Evolutionary conservation across 495 filamentous ascomycete genomes (phyloP).

Genomic region (Penicillium diatomitis): DNA sequence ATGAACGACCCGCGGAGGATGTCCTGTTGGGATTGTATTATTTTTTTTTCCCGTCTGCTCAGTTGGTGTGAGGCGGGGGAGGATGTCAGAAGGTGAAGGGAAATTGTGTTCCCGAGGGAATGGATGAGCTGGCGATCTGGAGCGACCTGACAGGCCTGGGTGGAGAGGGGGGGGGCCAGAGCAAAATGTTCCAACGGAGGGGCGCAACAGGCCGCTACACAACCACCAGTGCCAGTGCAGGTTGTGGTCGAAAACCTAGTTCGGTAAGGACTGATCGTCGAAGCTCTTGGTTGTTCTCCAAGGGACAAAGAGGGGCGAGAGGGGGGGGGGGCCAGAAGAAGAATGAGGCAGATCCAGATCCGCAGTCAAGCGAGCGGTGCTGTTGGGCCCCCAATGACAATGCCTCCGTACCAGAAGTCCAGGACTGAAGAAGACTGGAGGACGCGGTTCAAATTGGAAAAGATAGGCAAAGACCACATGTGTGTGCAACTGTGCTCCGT

Average conservation of each 20-base stretch:
- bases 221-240: no score
- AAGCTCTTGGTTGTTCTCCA: background rate
- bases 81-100: background rate
- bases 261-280: no score
- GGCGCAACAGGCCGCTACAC: background rate
- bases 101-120: conserved; percentile 2
- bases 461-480: background rate
- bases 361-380: no score
- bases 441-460: background rate
- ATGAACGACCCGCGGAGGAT: background rate
- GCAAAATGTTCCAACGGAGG: conserved; percentile 8
- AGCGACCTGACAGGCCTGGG: conserved; percentile 1
- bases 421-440: no score
- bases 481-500: no score
- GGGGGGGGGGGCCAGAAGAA: background rate
- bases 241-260: no score
- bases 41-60: no score
- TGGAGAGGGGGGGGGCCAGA: conserved; percentile 7
- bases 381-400: no score
- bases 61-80: background rate
- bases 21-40: no score
- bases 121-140: conserved; percentile 5
- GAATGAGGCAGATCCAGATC: no score
- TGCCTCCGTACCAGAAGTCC: no score
- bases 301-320: background rate